Conservation (phyloP, 1,284 basidiomycete species). For the Cerrena zonata region DNA sequence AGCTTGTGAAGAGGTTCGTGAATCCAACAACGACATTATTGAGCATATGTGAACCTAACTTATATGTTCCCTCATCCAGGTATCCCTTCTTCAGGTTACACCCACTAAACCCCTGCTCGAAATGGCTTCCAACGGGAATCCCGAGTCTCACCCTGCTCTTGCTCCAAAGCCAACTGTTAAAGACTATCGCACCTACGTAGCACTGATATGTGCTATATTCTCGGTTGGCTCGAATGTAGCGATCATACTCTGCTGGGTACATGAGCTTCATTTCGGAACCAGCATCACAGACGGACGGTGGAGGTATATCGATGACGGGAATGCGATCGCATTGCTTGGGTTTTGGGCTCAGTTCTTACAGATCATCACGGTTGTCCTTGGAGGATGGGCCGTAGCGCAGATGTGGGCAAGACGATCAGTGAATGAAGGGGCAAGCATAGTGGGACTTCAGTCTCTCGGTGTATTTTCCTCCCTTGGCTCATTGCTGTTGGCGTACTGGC, state of each 20-base stretch:
- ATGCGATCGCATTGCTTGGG: background rate
- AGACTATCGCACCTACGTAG: background rate
- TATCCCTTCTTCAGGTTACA: background rate
- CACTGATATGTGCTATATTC: background rate
- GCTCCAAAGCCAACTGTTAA: background rate
- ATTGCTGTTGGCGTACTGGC: background rate
- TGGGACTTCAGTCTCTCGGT: background rate
- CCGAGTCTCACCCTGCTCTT: too few species aligned
- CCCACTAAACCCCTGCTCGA: background rate
- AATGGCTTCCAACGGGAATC: too few species aligned
- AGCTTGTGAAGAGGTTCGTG: too few species aligned
- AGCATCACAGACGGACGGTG: background rate
- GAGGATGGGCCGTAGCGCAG: background rate
- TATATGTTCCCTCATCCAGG: background rate
- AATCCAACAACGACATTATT: too few species aligned
- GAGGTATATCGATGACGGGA: background rate
- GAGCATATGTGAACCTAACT: too few species aligned
- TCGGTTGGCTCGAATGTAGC: background rate
- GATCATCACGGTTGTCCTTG: background rate
- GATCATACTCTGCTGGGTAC: background rate
- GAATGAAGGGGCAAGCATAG: background rate
- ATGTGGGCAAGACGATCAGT: background rate
- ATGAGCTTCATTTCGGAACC: background rate
- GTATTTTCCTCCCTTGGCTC: background rate
- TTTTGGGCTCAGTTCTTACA: background rate